Conservation (phyloP, 2,329 filamentous ascomycete species). For the Calonectria multiphialidica region DNA sequence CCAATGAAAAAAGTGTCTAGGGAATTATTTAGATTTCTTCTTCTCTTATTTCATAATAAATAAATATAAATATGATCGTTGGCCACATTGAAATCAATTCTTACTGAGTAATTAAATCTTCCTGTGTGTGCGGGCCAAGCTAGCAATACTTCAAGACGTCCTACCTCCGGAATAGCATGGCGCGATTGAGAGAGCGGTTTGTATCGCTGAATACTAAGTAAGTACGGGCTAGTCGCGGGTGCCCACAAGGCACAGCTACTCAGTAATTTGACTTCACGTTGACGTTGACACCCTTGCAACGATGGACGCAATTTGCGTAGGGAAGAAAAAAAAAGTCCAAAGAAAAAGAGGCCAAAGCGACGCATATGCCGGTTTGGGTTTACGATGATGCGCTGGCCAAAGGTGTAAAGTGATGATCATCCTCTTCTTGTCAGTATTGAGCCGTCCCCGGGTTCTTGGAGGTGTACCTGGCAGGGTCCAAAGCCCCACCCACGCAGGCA, state of each 20-base stretch:
- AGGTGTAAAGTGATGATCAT: conserved; percentile 13
- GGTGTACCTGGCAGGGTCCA: conserved; percentile 15
- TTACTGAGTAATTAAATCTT: no score
- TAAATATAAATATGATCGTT: no score
- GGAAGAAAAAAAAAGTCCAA: background rate
- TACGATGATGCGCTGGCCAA: conserved; percentile 17
- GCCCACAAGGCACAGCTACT: background rate
- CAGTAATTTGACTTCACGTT: conserved; percentile 3
- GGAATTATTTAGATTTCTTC: no score
- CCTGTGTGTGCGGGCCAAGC: no score
- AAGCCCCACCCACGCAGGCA: conserved; percentile 34
- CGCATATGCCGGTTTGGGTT: background rate
- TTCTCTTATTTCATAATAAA: no score
- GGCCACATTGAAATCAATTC: no score
- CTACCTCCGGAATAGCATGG: background rate
- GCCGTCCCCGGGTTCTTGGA: conserved; percentile 17
- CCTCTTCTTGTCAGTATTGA: background rate
- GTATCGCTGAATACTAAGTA: background rate
- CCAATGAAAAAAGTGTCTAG: no score
- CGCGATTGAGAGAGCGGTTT: background rate
- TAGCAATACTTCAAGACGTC: no score
- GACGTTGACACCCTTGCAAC: background rate
- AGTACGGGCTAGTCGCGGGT: background rate
- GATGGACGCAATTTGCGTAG: background rate
- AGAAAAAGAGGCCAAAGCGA: background rate